Base-by-base conservation (phyloP, 148 eudicot species). In the Dianthus caryophyllus region DNA sequence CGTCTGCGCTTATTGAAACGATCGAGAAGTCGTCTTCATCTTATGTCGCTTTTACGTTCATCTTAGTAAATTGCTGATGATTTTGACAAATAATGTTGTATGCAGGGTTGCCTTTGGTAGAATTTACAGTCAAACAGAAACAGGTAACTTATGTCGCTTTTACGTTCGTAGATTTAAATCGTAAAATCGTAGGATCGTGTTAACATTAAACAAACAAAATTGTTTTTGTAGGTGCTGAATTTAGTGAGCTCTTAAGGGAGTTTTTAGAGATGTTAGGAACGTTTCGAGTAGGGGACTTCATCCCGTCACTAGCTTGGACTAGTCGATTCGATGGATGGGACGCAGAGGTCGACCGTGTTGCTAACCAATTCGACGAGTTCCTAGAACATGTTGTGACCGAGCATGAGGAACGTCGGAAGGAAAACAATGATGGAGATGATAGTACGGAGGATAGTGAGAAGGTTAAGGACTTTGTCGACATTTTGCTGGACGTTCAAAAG, bases 261-360 rank as follows among this genome's bases (percentile, higher is more conserved):
- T 24, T 62, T 2, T 6, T 62, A 9, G 66, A 41, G 24, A 41
- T 62, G 66, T 41, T 62, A 43, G 66, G 66, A 12, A 62, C 30
- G 1, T 41, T 62, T 14, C 29, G 51, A 62, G 51, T 62, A 20
- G 84, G 82, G 3, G 85, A 75, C 36, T 81, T 61, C 29, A 59
- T 85, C 17, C 84, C 90, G 0, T 75, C 79, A 76, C 72, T 86
- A 20, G 47, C 55, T 6, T 86, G 87, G 87, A 47, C 77, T 21
- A 66, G 71, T 51, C 10, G 63, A 1, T 5, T 79, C 10, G 78
- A 25, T 58, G 87, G 87, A 9, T 64, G 65, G 30, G 72, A 79
- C 48, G 52, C 21, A 18, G 69, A 52, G 60, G 80, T 77, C 15
- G 77, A 77, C 5, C 71, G 47, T 25, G 71, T 77, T 41, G 82